Evolutionary conservation across 2,329 filamentous ascomycete species (phyloP).

Genomic region (Sphaerulina populicola): DNA sequence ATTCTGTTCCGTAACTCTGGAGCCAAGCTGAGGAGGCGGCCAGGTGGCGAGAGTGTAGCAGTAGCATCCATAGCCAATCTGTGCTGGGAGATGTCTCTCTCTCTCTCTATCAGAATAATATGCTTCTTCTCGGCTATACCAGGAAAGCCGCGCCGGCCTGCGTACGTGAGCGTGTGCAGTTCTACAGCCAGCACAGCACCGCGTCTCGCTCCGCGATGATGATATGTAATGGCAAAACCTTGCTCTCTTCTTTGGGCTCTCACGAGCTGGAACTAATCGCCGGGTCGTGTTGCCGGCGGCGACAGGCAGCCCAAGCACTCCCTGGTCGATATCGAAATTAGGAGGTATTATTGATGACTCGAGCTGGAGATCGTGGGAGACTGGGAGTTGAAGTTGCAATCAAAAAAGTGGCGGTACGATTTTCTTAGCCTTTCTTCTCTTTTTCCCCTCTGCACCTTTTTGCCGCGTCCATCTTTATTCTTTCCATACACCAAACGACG

Average conservation of each 20-base stretch:
- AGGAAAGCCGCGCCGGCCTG: no score
- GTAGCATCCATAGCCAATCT: not conserved
- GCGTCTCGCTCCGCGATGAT: not conserved
- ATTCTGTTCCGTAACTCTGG: slow-evolving; percentile 14
- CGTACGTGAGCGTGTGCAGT: no score
- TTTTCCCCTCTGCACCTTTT: not conserved
- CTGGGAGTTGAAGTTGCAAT: not conserved
- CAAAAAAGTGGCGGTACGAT: slow-evolving; percentile 1
- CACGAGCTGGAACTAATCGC: no score
- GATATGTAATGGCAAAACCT: no score
- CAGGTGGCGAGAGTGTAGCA: not conserved
- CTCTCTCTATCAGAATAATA: no score
- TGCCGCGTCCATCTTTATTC: not conserved
- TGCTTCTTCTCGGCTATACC: no score
- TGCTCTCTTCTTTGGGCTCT: no score
- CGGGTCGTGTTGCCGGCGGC: no score
- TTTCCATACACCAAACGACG: not conserved
- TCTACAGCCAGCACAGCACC: no score
- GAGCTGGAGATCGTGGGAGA: not conserved
- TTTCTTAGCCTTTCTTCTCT: not conserved
- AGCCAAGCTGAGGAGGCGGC: slow-evolving; percentile 5
- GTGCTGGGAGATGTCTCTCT: not conserved
- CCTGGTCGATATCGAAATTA: slow-evolving; percentile 6
- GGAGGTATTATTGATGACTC: not conserved
- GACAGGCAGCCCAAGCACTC: not conserved